phyloP scores from a whole-genome alignment of 1,284 basidiomycete species.

The Mycosarcoma maydis region DNA sequence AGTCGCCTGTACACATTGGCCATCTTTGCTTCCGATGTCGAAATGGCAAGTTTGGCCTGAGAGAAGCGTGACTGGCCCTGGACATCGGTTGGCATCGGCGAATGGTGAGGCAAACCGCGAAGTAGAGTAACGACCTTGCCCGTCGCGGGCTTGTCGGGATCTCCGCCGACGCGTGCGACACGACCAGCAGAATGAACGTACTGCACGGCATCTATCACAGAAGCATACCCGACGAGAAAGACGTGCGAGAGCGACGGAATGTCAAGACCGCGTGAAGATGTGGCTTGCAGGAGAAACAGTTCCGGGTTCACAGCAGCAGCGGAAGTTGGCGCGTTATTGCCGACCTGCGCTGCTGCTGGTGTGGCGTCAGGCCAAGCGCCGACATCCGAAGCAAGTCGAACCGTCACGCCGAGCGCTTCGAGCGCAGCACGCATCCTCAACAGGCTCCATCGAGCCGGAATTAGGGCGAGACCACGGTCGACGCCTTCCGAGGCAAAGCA shows the following conservation, averaged over 20 bases:
- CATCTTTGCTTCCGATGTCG: slow-evolving; percentile 56
- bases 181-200: slow-evolving; percentile 65
- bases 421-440: slow-evolving; percentile 43
- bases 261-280: slow-evolving; percentile 61
- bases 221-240: slow-evolving; percentile 57
- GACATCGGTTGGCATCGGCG: slow-evolving; percentile 15
- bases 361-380: neutral
- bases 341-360: neutral
- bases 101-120: slow-evolving; percentile 42
- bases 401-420: slow-evolving; percentile 56
- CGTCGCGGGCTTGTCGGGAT: slow-evolving; percentile 7
- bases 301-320: slow-evolving; percentile 10
- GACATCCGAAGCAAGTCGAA: slow-evolving; percentile 25
- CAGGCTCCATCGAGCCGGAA: slow-evolving; percentile 61
- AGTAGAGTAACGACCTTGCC: slow-evolving; percentile 61
- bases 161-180: slow-evolving; percentile 54
- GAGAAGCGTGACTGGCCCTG: neutral
- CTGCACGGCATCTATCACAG: slow-evolving; percentile 57
- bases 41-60: slow-evolving; percentile 17
- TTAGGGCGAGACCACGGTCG: slow-evolving; percentile 51
- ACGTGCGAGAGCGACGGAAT: slow-evolving; percentile 61
- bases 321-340: neutral
- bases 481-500: slow-evolving; percentile 56
- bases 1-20: slow-evolving; percentile 52
- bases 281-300: slow-evolving; percentile 56